Evolutionary conservation across 768 basidiomycete species (phyloP).

Genomic region (Nevesoporus exiguus): DNA sequence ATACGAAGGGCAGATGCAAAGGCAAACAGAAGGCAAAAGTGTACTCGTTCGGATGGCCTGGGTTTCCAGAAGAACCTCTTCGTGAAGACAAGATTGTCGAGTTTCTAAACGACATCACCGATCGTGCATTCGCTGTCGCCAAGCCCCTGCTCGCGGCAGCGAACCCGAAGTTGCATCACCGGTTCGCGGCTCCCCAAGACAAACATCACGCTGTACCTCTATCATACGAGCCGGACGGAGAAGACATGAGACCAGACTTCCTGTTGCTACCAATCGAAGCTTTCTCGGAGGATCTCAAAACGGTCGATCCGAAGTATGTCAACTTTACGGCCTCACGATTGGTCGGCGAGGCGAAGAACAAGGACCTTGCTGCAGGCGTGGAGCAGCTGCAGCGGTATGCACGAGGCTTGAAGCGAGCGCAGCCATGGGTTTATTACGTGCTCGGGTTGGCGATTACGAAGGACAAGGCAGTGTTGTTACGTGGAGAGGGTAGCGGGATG

Average conservation of each 20-base stretch:
- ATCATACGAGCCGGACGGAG: conserved; percentile 5
- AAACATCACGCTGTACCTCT: conserved; percentile 5
- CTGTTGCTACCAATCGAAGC: conserved; percentile 13
- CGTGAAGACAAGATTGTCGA: not conserved
- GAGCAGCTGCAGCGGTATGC: conserved; percentile 6
- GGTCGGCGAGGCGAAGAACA: conserved; percentile 8
- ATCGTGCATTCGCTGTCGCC: conserved; percentile 1
- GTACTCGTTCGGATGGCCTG: too few relatives aligned
- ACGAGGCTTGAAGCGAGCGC: conserved; percentile 3
- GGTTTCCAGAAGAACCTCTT: conserved; percentile 1
- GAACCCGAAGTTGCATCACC: conserved; percentile 2
- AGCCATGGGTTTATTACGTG: conserved; percentile 11
- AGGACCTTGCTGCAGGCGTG: not conserved
- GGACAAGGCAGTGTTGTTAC: not conserved
- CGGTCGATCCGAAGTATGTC: not conserved
- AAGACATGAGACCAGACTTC: conserved; percentile 12
- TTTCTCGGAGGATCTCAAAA: not conserved
- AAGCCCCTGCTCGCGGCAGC: not conserved
- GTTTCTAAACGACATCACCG: conserved; percentile 7
- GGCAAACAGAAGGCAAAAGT: too few relatives aligned
- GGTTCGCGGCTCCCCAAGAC: conserved; percentile 1
- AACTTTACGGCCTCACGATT: conserved; percentile 1
- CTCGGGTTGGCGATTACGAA: conserved; percentile 1
- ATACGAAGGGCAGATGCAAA: too few relatives aligned
- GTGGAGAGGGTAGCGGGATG: not conserved